Evolutionary conservation across 1,139 yeast genomes (phyloP).

Genomic region (Kodamaea plutei): DNA sequence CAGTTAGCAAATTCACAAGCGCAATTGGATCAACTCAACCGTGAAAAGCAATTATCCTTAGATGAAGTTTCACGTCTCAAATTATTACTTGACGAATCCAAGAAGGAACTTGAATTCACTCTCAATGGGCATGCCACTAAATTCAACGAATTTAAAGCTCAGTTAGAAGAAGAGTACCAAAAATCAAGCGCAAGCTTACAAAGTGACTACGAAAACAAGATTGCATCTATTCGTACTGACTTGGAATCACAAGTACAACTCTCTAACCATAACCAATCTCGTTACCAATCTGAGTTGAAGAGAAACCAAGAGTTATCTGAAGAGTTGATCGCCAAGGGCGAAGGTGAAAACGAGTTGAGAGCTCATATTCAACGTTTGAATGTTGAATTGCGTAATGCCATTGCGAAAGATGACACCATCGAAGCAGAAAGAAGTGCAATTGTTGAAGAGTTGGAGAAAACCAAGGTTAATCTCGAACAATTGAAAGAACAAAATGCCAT

Average conservation of each 20-base stretch:
- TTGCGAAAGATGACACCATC: conserved; percentile 22
- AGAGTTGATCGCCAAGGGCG: conserved; percentile 41
- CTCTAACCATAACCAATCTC: conserved; percentile 47
- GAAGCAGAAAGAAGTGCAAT: conserved; percentile 32
- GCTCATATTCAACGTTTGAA: conserved; percentile 32
- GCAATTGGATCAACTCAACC: conserved; percentile 17
- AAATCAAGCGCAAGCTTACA: conserved; percentile 34
- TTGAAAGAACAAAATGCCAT: conserved; percentile 63
- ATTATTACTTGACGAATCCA: conserved; percentile 10
- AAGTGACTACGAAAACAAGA: conserved; percentile 30
- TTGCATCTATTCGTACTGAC: conserved; percentile 35
- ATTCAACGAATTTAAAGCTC: conserved; percentile 21
- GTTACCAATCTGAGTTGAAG: conserved; percentile 54
- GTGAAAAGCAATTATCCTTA: conserved; percentile 22
- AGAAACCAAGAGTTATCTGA: conserved; percentile 55
- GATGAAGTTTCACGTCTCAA: conserved; percentile 15
- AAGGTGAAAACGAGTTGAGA: conserved; percentile 36
- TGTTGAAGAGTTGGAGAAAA: conserved; percentile 51
- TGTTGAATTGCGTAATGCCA: conserved; percentile 18
- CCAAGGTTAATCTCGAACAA: conserved; percentile 49
- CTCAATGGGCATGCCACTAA: conserved; percentile 16
- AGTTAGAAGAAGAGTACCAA: conserved; percentile 17
- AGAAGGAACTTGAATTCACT: conserved; percentile 15
- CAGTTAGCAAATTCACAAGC: conserved; percentile 25
- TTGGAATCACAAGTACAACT: conserved; percentile 48